Evolutionary conservation across 345 rosid genomes (phyloP), one percentile per base, ranked within the genome.

Genomic region (Trapa bicornis): DNA sequence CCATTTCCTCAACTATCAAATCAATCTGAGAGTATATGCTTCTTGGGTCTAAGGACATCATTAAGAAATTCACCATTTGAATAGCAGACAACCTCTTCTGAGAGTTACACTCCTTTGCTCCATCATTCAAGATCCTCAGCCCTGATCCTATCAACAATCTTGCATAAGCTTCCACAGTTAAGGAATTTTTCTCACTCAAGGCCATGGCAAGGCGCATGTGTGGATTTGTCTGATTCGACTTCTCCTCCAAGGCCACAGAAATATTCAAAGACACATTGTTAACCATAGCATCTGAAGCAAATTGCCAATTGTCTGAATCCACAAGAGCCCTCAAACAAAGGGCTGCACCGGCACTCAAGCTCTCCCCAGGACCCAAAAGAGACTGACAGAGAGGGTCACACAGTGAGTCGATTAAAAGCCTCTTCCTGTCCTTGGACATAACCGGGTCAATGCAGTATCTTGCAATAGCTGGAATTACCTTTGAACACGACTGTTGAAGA

Each of bases 401-500:
- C n/a, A 94, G 85, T 43, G 96, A 84, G 65, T 89, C 92, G 56
- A 91, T 87, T 69, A 94, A 80, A n/a, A 68, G 74, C 73, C 86
- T 79, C 73, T 86, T 94, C 80, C 86, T 87, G 29, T 89, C 91
- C 53, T 85, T 90, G 0, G 74, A 81, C 8, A 81, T 83, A 3
- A 87, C 78, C 0, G 88, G 97, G 10, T 86, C 97, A 62, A 94
- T 86, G 16, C 93, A 95, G 52, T 89, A 91, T 52, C 93, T 81
- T 17, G 96, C 96, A 74, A 91, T 91, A 3, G 97, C 96, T 0
- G 93, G 90, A 11, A 94, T 85, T 48, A 91, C 99, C 75, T 87
- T 91, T 7, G 99, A 89, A 78, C 99, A 91, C 1, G 99, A 96
- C 68, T 94, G 97, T 70, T 91, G 97, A 73, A 94, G 96, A 70